A percentile compares a stretch with the other conserved stretches of the same genome.
These are phyloP conservation scores for Trichophyton schoenleinii DNA, from an alignment of 2,329 filamentous ascomycete species.

Conservation along the genomic window DNA sequence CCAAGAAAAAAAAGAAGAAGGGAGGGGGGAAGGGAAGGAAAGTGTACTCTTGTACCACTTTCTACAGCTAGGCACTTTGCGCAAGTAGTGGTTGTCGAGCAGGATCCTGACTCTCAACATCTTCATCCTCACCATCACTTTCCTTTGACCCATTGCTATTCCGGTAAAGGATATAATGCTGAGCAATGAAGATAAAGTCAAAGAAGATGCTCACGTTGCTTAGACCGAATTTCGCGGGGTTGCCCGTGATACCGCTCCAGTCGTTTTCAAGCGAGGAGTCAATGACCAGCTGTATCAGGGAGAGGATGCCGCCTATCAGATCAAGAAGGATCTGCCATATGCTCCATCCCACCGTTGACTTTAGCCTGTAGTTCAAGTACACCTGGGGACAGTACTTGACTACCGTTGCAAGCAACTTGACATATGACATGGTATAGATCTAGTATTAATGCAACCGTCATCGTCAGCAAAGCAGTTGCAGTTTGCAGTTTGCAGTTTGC, in stretches of 20 bases:
- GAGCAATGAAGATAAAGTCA: slow-evolving; percentile 71
- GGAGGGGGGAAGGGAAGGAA: too few species aligned
- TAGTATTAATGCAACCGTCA: slow-evolving; percentile 15
- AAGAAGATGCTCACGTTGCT: slow-evolving; percentile 79
- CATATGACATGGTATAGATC: slow-evolving; percentile 63
- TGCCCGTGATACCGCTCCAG: slow-evolving; percentile 83
- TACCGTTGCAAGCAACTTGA: slow-evolving; percentile 78
- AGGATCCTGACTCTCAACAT: background rate
- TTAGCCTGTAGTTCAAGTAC: slow-evolving; percentile 67
- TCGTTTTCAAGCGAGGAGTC: slow-evolving; percentile 75
- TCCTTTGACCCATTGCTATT: slow-evolving; percentile 11
- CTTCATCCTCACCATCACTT: background rate
- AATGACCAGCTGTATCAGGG: slow-evolving; percentile 66
- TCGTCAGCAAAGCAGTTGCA: slow-evolving; percentile 12
- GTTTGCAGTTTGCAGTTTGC: background rate
- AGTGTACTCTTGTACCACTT: too few species aligned
- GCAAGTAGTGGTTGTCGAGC: too few species aligned
- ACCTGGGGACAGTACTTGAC: slow-evolving; percentile 90
- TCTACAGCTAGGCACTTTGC: too few species aligned
- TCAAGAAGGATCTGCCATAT: slow-evolving; percentile 78
- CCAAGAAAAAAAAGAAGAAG: too few species aligned
- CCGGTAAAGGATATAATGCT: slow-evolving; percentile 75
- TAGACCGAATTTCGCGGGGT: slow-evolving; percentile 78
- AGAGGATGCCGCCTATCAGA: slow-evolving; percentile 66
- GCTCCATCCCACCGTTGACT: slow-evolving; percentile 77